Conservation (phyloP, 192 early-diverging fungal species). For the Martensiomyces pterosporus region DNA sequence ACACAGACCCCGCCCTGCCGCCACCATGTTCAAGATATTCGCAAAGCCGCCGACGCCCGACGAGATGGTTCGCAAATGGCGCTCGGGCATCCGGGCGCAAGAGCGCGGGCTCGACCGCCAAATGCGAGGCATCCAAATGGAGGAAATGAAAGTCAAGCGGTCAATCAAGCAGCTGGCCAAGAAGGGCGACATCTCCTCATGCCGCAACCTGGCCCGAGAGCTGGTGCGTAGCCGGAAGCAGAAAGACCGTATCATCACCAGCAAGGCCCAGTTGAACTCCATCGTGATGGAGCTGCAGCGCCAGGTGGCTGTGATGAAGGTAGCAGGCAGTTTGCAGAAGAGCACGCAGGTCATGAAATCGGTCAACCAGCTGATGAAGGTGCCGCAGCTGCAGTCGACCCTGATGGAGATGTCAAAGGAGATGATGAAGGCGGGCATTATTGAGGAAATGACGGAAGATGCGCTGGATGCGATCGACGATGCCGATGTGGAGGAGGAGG, state of each 20-base stretch:
- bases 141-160: constrained; percentile 78
- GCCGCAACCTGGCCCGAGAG: constrained; percentile 77
- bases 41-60: constrained; percentile 43
- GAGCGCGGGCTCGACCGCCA: constrained; percentile 85
- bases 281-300: constrained; percentile 85
- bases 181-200: constrained; percentile 70
- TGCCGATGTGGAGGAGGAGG: constrained; percentile 89
- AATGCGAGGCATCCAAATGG: constrained; percentile 69
- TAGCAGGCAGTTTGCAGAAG: constrained; percentile 83
- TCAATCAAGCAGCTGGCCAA: constrained; percentile 84
- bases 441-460: constrained; percentile 94
- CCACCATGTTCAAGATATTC: constrained; percentile 22
- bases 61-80: constrained; percentile 88
- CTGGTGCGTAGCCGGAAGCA: constrained; percentile 74
- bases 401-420: constrained; percentile 94
- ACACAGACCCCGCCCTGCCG: no score
- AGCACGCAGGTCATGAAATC: constrained; percentile 86
- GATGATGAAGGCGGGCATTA: constrained; percentile 98
- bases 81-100: constrained; percentile 71
- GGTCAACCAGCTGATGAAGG: constrained; percentile 80
- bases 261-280: constrained; percentile 91
- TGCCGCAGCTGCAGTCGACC: constrained; percentile 77
- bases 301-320: constrained; percentile 81
- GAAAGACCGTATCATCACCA: constrained; percentile 75
- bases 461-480: constrained; percentile 84